These are phyloP conservation scores for Umbelopsis vinacea DNA, from an alignment of 192 early-diverging fungal species.

Conservation along the genomic window DNA sequence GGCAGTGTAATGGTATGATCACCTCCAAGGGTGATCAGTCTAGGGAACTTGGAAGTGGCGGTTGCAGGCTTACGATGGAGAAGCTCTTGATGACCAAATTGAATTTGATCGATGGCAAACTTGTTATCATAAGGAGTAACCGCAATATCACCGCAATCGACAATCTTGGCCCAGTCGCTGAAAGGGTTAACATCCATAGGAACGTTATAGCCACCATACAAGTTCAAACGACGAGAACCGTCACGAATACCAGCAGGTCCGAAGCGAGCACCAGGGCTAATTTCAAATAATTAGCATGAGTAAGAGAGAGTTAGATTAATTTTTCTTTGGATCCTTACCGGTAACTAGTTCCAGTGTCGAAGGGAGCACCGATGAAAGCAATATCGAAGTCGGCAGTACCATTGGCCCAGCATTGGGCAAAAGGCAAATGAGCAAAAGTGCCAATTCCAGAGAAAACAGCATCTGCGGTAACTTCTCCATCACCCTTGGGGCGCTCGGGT, in stretches of 20 bases:
- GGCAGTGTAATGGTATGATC: conserved; percentile 34
- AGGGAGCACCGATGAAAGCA: conserved; percentile 40
- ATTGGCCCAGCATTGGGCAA: conserved; percentile 19
- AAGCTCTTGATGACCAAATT: conserved; percentile 26
- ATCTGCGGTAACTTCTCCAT: conserved; percentile 20
- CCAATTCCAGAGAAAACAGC: conserved; percentile 24
- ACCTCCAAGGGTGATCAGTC: conserved; percentile 37
- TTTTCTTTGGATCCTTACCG: neutral
- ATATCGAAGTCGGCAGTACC: conserved; percentile 33
- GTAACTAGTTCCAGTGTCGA: conserved; percentile 39
- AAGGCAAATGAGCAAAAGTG: conserved; percentile 30
- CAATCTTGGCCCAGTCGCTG: conserved; percentile 36
- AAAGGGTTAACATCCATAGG: conserved; percentile 36
- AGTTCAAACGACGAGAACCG: conserved; percentile 37
- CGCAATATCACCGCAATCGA: conserved; percentile 41
- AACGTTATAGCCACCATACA: conserved; percentile 32
- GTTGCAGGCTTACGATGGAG: conserved; percentile 25
- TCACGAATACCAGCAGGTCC: conserved; percentile 42
- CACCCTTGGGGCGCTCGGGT: neutral
- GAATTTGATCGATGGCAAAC: conserved; percentile 36
- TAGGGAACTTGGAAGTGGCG: conserved; percentile 11
- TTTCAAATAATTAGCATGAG: neutral
- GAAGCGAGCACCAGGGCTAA: conserved; percentile 38
- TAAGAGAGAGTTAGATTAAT: neutral
- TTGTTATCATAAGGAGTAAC: conserved; percentile 37